These are phyloP conservation scores for Trypethelium eluteriae DNA, from an alignment of 495 filamentous ascomycete species.

Conservation along the genomic window DNA sequence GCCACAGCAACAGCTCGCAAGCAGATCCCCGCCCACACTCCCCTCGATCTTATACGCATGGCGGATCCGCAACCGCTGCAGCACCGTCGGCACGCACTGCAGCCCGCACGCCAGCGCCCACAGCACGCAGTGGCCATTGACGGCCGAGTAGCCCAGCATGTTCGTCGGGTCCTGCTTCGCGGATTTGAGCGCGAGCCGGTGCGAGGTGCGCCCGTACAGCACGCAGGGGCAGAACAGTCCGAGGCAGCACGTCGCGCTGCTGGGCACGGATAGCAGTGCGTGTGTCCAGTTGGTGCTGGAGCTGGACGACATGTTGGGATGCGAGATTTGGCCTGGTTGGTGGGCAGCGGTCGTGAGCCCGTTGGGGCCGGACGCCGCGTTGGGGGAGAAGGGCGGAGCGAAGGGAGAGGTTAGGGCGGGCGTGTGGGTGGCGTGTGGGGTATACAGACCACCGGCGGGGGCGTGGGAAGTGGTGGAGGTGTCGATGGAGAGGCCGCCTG, in stretches of 20 bases:
- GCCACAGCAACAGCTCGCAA: slow-evolving; percentile 27
- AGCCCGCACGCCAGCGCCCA: slow-evolving; percentile 27
- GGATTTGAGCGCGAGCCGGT: slow-evolving; percentile 22
- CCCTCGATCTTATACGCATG: slow-evolving; percentile 29
- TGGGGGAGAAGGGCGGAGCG: slow-evolving; percentile 22
- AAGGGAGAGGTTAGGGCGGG: not conserved
- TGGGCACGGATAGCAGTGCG: slow-evolving; percentile 20
- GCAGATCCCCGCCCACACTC: slow-evolving; percentile 17
- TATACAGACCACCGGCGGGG: slow-evolving; percentile 14
- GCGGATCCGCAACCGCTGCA: slow-evolving; percentile 23
- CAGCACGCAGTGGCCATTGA: slow-evolving; percentile 27
- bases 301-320: slow-evolving; percentile 31
- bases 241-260: slow-evolving; percentile 25
- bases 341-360: slow-evolving; percentile 25
- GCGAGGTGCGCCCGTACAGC: slow-evolving; percentile 26
- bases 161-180: slow-evolving; percentile 29
- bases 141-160: slow-evolving; percentile 22
- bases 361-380: slow-evolving; percentile 29
- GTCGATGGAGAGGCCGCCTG: not conserved
- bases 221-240: slow-evolving; percentile 33
- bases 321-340: slow-evolving; percentile 33
- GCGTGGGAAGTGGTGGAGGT: slow-evolving; percentile 15
- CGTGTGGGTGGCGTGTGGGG: slow-evolving; percentile 18
- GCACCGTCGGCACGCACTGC: slow-evolving; percentile 24
- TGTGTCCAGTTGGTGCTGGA: slow-evolving; percentile 21